Base-by-base conservation (phyloP, 306 rosid genomes). In the Cajanus cajan region DNA sequence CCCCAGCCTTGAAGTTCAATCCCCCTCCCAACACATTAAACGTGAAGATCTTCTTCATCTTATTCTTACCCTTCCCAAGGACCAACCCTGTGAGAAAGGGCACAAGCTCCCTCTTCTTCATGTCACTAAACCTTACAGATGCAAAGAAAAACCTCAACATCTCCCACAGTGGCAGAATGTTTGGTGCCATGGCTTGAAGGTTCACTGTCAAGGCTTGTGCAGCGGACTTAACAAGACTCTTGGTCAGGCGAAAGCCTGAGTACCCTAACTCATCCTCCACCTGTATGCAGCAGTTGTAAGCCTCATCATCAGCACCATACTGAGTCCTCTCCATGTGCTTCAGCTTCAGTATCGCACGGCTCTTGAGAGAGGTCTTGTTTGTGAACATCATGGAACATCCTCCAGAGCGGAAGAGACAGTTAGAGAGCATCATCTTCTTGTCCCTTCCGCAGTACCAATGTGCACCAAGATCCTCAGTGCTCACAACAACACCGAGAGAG, bases 321-420 rank as follows among this genome's bases (percentile, higher is more conserved):
- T 90, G 96, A 6, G 94, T 90, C 76, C 98, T 76, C 45, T 86
- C 85, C 84, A 89, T 45, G 57, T 85, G 84, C 65, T 90, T 89
- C n/a, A 92, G 83, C 21, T 85, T 88, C 85, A 94, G 18, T 25
- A 92, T 84, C 10, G 97, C 97, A 19, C 47, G 71, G 39, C 80
- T 39, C 72, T 73, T 84, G 8, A 87, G 37, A 34, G 66, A 24
- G 15, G 77, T n/a, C 1, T 82, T 87, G 82, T 94, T 92, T 0
- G 96, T 94, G 85, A 94, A 86, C 6, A 92, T 84, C 93, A 92
- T 85, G 1, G 94, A 87, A 19, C 94, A 85, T 0, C 97, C 96
- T 2, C 98, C 98, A 0, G 93, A 81, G 0, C 97, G 93, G 62
- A 89, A 92, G 44, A 94, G 87, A 41, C 98, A 94, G 31, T 94